These are phyloP conservation scores for Rhinocladiella mackenziei DNA, from an alignment of 2,329 filamentous ascomycete genomes.

Conservation along the genomic window DNA sequence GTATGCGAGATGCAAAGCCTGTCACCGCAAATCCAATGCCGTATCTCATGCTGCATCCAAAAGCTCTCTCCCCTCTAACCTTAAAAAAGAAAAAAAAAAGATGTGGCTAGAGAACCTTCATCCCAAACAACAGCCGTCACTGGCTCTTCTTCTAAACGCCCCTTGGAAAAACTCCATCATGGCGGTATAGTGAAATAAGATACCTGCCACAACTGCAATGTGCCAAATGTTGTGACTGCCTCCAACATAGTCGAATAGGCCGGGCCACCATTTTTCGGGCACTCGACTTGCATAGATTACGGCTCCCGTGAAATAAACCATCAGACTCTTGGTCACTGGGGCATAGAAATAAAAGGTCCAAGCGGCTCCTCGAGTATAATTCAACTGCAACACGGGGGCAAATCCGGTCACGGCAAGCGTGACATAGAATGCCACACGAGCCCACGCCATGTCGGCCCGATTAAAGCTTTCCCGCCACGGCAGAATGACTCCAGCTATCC, in stretches of 20 bases:
- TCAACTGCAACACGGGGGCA: constrained; percentile 80
- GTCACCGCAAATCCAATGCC: too few relatives aligned
- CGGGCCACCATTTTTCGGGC: constrained; percentile 88
- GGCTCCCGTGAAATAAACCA: constrained; percentile 82
- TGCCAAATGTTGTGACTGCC: constrained; percentile 99
- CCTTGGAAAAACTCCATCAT: constrained; percentile 92
- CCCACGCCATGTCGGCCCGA: constrained; percentile 84
- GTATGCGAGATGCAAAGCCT: too few relatives aligned
- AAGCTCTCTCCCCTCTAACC: too few relatives aligned
- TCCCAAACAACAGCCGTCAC: constrained; percentile 26
- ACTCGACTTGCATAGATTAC: constrained; percentile 86
- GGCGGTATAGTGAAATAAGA: constrained; percentile 92
- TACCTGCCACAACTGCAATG: constrained; percentile 86
- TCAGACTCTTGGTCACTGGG: constrained; percentile 75
- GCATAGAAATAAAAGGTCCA: constrained; percentile 90
- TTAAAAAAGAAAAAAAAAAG: too few relatives aligned
- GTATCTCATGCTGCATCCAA: too few relatives aligned
- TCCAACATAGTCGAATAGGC: constrained; percentile 90
- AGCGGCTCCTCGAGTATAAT: constrained; percentile 67
- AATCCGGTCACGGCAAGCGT: constrained; percentile 83
- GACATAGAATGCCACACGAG: constrained; percentile 86
- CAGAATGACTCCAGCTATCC: constrained; percentile 80
- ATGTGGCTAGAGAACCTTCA: not conserved
- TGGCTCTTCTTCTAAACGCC: constrained; percentile 67
- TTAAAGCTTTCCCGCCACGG: constrained; percentile 98